These are phyloP conservation scores for Suillus spraguei DNA, from an alignment of 768 basidiomycete species.

Conservation along the genomic window DNA sequence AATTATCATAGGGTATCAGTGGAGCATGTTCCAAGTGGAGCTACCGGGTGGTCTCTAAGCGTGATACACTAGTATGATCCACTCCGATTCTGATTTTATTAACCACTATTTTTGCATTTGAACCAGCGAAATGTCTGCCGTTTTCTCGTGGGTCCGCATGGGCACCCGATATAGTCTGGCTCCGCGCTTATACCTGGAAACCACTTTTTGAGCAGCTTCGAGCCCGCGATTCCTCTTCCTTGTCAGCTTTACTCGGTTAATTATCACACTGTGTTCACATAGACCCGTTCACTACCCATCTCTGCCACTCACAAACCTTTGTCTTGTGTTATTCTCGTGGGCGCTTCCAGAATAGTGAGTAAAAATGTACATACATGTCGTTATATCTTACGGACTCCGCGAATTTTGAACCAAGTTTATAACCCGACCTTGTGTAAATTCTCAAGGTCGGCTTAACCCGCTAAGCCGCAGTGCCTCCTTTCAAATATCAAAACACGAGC, in stretches of 20 bases:
- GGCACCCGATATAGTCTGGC: neutral
- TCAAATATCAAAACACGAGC: conserved; percentile 3
- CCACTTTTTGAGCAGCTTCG: neutral
- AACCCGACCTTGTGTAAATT: conserved; percentile 6
- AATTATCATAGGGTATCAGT: too few species aligned
- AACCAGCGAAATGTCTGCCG: neutral
- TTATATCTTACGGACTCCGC: conserved; percentile 10
- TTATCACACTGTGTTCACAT: neutral
- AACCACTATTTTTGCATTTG: neutral
- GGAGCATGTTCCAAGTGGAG: neutral
- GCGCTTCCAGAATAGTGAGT: neutral
- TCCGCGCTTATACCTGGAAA: conserved; percentile 5
- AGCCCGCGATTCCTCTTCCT: neutral
- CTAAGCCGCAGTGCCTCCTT: conserved; percentile 1
- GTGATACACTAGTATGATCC: neutral
- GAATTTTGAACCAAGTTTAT: conserved; percentile 1
- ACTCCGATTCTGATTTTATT: neutral
- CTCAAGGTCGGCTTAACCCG: neutral
- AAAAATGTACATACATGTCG: neutral
- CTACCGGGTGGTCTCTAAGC: neutral
- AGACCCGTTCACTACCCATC: neutral
- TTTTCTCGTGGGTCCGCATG: conserved; percentile 1
- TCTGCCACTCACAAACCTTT: neutral
- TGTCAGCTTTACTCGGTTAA: neutral
- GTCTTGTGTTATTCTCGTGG: neutral